Evolutionary conservation across 2,329 filamentous ascomycete species (phyloP).

Genomic region (Periconia digitata): DNA sequence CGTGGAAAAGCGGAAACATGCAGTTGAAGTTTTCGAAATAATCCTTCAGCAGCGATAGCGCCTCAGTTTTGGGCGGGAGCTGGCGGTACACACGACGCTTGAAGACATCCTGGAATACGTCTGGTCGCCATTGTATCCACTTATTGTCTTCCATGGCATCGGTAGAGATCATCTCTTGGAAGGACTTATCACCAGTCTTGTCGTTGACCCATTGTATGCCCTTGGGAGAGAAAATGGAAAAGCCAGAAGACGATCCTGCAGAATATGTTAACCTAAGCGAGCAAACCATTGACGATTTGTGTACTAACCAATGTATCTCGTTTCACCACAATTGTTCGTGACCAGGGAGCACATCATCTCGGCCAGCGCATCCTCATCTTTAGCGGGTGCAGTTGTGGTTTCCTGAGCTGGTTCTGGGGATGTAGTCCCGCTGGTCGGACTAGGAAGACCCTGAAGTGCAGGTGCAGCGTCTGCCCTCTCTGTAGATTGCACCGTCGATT

Average conservation of each 20-base stretch:
- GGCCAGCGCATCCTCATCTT: conserved; percentile 81
- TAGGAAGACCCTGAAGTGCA: conserved; percentile 49
- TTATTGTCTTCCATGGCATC: conserved; percentile 85
- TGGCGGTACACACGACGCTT: conserved; percentile 79
- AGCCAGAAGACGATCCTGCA: conserved; percentile 88
- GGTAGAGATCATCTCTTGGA: conserved; percentile 94
- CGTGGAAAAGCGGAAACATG: conserved; percentile 96
- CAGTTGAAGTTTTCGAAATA: conserved; percentile 99
- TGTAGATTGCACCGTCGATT: conserved; percentile 33
- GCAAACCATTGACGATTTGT: conserved; percentile 29
- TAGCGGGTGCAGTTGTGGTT: conserved; percentile 28
- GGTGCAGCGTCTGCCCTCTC: conserved; percentile 44
- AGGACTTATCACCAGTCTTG: conserved; percentile 93
- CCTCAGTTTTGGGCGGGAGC: conserved; percentile 83
- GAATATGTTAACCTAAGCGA: conserved; percentile 20
- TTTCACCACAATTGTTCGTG: conserved; percentile 92
- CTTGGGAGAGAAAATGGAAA: conserved; percentile 98
- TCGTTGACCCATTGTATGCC: conserved; percentile 98
- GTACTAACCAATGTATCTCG: conserved; percentile 79
- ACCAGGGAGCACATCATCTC: conserved; percentile 99
- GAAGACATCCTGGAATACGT: conserved; percentile 93
- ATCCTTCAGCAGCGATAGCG: conserved; percentile 83
- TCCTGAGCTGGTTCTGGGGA: conserved; percentile 53
- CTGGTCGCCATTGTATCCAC: conserved; percentile 98
- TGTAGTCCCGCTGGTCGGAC: conserved; percentile 53